phyloP scores from a whole-genome alignment of 441 rosid genomes.

The Populus hybrid region DNA sequence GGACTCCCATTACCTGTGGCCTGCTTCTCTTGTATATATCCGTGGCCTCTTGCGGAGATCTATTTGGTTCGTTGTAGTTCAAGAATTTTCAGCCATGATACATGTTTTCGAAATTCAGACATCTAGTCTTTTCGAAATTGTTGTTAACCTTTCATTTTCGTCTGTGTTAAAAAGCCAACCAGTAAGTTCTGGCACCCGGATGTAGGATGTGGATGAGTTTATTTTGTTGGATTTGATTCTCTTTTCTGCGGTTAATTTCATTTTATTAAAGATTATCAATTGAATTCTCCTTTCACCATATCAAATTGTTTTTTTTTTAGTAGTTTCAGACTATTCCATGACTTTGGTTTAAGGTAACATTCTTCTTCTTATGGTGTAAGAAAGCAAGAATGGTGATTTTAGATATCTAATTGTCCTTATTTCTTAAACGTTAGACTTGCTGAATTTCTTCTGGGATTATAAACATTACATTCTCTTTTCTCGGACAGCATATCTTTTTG shows the following conservation, averaged over 20 bases:
- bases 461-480: background rate
- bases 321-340: slow-evolving; percentile 5
- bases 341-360: background rate
- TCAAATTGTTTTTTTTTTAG: slow-evolving; percentile 1
- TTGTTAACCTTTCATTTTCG: slow-evolving; percentile 30
- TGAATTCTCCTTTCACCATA: background rate
- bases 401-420: background rate
- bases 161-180: slow-evolving; percentile 31
- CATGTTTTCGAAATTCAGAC: slow-evolving; percentile 36
- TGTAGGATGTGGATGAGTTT: slow-evolving; percentile 42
- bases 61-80: slow-evolving; percentile 35
- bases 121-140: slow-evolving; percentile 17
- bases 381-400: slow-evolving; percentile 1
- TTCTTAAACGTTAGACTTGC: background rate
- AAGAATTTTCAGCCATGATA: slow-evolving; percentile 36
- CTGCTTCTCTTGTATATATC: slow-evolving; percentile 42
- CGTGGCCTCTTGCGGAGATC: slow-evolving; percentile 45
- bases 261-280: slow-evolving; percentile 22
- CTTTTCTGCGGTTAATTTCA: slow-evolving; percentile 14
- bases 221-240: slow-evolving; percentile 24
- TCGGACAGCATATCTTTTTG: background rate
- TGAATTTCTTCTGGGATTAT: background rate
- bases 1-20: slow-evolving; percentile 31
- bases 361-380: background rate
- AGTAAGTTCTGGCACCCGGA: slow-evolving; percentile 24